Evolutionary conservation across 2,329 filamentous ascomycete genomes (phyloP), one percentile per base, ranked within the genome.

Genomic region (Ustulina deusta): DNA sequence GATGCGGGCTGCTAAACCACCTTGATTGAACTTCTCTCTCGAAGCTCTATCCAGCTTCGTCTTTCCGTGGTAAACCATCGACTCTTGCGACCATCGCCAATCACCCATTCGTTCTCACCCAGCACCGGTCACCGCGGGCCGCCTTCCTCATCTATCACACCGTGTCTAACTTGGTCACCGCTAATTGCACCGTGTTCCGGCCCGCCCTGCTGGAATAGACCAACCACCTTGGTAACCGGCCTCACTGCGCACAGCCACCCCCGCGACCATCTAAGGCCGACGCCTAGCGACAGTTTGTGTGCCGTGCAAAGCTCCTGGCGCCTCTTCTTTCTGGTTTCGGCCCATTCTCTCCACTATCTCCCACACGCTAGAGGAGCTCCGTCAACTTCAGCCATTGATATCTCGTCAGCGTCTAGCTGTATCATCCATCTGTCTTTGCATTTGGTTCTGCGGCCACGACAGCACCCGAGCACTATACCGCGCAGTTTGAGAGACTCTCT

Each of bases 41-140:
- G 29, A 54, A 22, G 29, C 49, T 36, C 36, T 54, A 22, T n/a
- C n/a, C 49, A 54, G 49, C 49, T 54, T 20, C 49, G 36, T 34
- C 49, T n/a, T 54, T 20, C 3, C 9, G 17, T 22, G 6, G 29
- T 34, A 1, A 52, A 52, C 49, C 49, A 22, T 52, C 27, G 49
- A 52, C 49, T 20, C n/a, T 46, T 9, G 42, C 42, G 11, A 20
- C 7, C 6, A 46, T 6, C n/a, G 11, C 7, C 49, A 11, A 34
- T 22, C 29, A 6, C n/a, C 13, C 9, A 6, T 27, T 34, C 9
- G 7, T 22, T 52, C 10, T 9, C 9, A 5, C 17, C 29, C n/a
- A 5, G 3, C 10, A 20, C 29, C 49, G 9, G 6, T 17, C 2
- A 20, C 7, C 13, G 7, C 20, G 5, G 20, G 4, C n/a, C n/a